Conservation (phyloP, 2,329 filamentous ascomycete genomes). For the Aspergillus fructus region DNA sequence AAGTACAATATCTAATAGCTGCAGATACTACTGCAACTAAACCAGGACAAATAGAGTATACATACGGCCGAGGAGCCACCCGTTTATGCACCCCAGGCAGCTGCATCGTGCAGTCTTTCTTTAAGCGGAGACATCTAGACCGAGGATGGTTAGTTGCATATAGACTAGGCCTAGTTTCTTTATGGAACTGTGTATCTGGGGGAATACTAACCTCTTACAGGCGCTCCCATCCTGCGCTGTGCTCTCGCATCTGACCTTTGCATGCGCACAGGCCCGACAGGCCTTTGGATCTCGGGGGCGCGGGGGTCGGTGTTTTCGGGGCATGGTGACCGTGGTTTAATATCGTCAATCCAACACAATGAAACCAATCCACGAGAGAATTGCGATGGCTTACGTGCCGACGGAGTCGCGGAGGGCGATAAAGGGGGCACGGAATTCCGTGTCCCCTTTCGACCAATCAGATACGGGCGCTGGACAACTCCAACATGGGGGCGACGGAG, state of each 20-base stretch:
- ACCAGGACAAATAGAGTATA: neutral
- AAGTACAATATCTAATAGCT: neutral
- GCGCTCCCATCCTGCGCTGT: neutral
- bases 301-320: neutral
- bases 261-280: neutral
- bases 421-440: neutral
- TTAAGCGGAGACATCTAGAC: conserved; percentile 29
- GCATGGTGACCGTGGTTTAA: neutral
- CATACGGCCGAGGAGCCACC: conserved; percentile 6
- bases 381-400: neutral
- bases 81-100: conserved; percentile 25
- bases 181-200: neutral
- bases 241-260: neutral
- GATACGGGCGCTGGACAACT: neutral
- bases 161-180: neutral
- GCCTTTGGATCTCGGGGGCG: conserved; percentile 2
- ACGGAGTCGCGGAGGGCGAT: neutral
- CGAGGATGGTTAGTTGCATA: neutral
- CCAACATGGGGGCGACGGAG: neutral
- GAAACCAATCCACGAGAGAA: too few species aligned
- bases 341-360: too few species aligned
- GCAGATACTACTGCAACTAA: neutral
- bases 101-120: conserved; percentile 27
- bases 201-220: neutral
- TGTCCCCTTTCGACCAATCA: neutral